Evolutionary conservation across 257 asterid genomes (phyloP).

Genomic region (Plantago major): DNA sequence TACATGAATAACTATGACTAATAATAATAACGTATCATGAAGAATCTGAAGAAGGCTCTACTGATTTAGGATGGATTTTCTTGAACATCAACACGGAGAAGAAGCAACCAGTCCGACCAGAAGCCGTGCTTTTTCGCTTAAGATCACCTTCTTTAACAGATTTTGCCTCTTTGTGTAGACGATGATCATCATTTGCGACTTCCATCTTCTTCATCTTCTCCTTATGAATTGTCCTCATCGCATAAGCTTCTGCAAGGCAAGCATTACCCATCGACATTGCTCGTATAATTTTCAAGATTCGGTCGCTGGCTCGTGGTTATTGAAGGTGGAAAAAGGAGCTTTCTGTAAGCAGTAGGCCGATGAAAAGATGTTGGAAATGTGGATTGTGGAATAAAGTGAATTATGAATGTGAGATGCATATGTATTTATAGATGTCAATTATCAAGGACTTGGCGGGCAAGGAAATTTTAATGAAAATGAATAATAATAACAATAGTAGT

Average conservation of each 20-base stretch:
- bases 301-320: no score
- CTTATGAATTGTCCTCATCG: conserved; percentile 32
- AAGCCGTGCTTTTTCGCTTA: neutral
- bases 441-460: neutral
- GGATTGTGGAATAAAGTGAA: neutral
- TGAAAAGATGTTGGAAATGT: neutral
- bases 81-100: conserved; percentile 39
- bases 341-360: no score
- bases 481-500: no score
- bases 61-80: conserved; percentile 40
- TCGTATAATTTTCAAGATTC: neutral
- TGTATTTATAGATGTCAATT: no score
- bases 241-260: conserved; percentile 44
- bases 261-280: conserved; percentile 33
- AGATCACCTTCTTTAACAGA: no score
- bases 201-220: conserved; percentile 47
- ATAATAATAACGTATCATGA: neutral
- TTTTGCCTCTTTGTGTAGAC: neutral
- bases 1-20: no score
- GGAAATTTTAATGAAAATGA: no score
- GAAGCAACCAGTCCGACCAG: conserved; percentile 25
- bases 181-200: neutral
- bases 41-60: neutral
- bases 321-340: no score
- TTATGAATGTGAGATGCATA: neutral